Evolutionary conservation across 108 stramenopile species (phyloP).

Genomic region (Pseudonitzschia pungens): DNA sequence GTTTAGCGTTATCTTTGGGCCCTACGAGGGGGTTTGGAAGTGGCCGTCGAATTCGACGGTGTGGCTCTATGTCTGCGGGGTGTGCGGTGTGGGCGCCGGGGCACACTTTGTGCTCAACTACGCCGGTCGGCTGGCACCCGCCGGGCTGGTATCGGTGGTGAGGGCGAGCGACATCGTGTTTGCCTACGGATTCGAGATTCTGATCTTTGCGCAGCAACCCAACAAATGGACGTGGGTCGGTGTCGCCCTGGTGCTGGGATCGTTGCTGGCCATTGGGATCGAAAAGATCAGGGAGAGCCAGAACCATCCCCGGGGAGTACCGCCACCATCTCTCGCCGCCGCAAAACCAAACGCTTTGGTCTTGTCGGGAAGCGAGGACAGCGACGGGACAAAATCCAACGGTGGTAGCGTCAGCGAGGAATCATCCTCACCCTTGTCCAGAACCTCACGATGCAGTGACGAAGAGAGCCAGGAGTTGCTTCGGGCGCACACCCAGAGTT

Average conservation of each 20-base stretch:
- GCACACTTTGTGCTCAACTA: slow-evolving; percentile 48
- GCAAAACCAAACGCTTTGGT: not conserved
- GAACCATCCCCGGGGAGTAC: not conserved
- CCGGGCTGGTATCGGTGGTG: slow-evolving; percentile 37
- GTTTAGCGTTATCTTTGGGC: slow-evolving; percentile 37
- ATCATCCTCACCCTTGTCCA: not conserved
- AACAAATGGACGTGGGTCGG: slow-evolving; percentile 18
- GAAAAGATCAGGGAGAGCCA: slow-evolving; percentile 23
- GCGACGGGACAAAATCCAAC: not conserved
- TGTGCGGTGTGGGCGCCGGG: slow-evolving; percentile 27
- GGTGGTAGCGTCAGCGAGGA: not conserved
- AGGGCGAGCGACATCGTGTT: slow-evolving; percentile 39
- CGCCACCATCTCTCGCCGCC: not conserved
- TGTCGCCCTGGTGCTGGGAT: slow-evolving; percentile 26
- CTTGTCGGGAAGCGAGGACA: not conserved
- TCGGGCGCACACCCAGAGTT: not conserved
- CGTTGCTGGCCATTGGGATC: slow-evolving; percentile 30
- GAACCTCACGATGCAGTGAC: not conserved
- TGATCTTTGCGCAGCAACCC: slow-evolving; percentile 32
- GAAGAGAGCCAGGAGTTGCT: not conserved
- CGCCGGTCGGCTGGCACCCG: slow-evolving; percentile 39
- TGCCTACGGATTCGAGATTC: slow-evolving; percentile 36
- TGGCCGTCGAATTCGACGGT: slow-evolving; percentile 19
- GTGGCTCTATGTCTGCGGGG: slow-evolving; percentile 33
- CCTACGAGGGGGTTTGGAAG: slow-evolving; percentile 28